A percentile compares a stretch with the other conserved stretches of the same genome.
These are phyloP conservation scores for Vicia villosa DNA, from an alignment of 306 rosid species.

Conservation along the genomic window DNA sequence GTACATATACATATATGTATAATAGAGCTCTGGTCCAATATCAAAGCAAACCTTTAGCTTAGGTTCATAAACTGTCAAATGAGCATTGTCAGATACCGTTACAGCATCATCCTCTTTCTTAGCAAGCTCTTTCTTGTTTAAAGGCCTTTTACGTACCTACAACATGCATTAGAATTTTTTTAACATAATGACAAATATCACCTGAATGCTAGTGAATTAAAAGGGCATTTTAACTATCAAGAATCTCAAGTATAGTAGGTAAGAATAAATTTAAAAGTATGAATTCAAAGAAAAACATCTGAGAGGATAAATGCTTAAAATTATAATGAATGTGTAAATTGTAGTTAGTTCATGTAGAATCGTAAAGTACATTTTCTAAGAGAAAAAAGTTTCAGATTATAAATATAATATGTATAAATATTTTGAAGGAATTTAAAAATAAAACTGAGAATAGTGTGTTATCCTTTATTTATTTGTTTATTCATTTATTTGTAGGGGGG, in stretches of 20 bases:
- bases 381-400: background rate
- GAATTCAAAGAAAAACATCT: background rate
- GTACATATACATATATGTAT: too few species aligned
- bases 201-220: slow-evolving; percentile 19
- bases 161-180: slow-evolving; percentile 31
- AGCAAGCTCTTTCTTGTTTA: slow-evolving; percentile 94
- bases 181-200: slow-evolving; percentile 30
- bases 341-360: slow-evolving; percentile 14
- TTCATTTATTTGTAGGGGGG: too few species aligned
- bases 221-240: background rate
- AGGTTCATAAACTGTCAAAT: slow-evolving; percentile 88
- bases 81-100: slow-evolving; percentile 65
- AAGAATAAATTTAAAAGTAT: background rate
- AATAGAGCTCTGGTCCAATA: too few species aligned
- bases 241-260: background rate
- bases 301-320: background rate
- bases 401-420: background rate
- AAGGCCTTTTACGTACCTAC: slow-evolving; percentile 97
- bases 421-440: slow-evolving; percentile 5
- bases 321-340: background rate
- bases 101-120: slow-evolving; percentile 98
- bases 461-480: background rate
- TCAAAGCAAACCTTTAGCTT: slow-evolving; percentile 73
- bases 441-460: background rate
- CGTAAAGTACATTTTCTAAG: background rate